phyloP scores from a whole-genome alignment of 1,139 yeast genomes.

The Suhomyces panamericanus region DNA sequence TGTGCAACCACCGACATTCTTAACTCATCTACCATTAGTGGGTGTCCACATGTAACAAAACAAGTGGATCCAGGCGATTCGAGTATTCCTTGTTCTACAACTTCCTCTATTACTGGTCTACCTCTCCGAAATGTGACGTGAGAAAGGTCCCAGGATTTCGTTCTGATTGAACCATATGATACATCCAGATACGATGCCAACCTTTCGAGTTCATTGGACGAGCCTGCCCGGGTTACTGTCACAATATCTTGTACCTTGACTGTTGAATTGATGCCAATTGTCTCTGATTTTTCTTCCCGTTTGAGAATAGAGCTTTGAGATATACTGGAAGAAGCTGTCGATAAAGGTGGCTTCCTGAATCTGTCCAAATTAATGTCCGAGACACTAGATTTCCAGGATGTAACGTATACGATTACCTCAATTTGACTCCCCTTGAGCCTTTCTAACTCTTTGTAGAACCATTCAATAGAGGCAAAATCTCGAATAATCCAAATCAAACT shows the following conservation, averaged over 20 bases:
- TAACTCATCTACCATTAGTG: conserved; percentile 48
- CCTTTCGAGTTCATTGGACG: neutral
- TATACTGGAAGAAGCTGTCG: neutral
- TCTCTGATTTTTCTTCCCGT: neutral
- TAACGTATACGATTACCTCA: conserved; percentile 20
- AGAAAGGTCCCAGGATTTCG: conserved; percentile 16
- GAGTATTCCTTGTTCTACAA: conserved; percentile 26
- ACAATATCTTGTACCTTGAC: neutral
- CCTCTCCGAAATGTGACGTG: conserved; percentile 29
- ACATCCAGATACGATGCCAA: neutral
- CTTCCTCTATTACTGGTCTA: conserved; percentile 30
- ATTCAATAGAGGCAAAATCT: conserved; percentile 19
- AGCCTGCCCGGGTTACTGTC: neutral
- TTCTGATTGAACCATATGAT: neutral
- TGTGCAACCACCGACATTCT: conserved; percentile 8
- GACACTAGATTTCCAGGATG: conserved; percentile 9
- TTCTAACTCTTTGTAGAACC: conserved; percentile 23
- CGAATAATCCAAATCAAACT: conserved; percentile 25
- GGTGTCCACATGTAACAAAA: conserved; percentile 51
- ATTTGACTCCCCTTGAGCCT: conserved; percentile 17
- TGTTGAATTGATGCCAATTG: neutral
- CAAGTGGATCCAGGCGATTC: conserved; percentile 34
- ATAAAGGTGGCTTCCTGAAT: neutral
- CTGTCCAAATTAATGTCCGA: neutral
- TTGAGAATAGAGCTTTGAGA: neutral